Percentiles rank a stretch among this genome's conserved stretches.
Conservation (phyloP, 208 protist genomes). For the Tritrichomonas foetus region DNA sequence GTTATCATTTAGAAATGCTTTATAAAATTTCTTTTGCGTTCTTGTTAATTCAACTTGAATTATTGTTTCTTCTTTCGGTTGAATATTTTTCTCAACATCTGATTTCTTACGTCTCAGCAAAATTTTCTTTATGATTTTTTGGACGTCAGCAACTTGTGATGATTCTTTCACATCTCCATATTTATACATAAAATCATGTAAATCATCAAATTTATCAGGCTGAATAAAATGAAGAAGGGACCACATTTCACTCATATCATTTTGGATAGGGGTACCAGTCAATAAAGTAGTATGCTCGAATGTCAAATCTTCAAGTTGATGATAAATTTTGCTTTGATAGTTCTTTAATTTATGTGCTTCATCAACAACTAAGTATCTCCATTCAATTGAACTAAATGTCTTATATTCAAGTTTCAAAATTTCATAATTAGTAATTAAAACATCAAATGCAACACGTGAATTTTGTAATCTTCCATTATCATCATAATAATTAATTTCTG, state of each 20-base stretch:
- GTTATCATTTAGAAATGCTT: constrained; percentile 51
- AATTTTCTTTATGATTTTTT: constrained; percentile 57
- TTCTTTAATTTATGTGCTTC: constrained; percentile 94
- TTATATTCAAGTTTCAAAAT: constrained; percentile 42
- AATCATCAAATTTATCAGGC: constrained; percentile 62
- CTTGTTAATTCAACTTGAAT: constrained; percentile 62
- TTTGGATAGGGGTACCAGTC: constrained; percentile 66
- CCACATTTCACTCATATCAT: constrained; percentile 67
- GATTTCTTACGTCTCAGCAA: constrained; percentile 84
- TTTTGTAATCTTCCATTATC: neutral
- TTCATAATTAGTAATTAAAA: constrained; percentile 76
- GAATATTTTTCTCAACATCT: constrained; percentile 80
- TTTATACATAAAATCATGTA: constrained; percentile 56
- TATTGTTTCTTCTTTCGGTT: constrained; percentile 67
- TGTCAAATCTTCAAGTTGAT: constrained; percentile 42
- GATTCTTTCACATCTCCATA: constrained; percentile 45
- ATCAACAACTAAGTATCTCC: constrained; percentile 95
- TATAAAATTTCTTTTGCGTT: constrained; percentile 72
- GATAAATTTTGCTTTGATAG: constrained; percentile 53
- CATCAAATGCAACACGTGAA: constrained; percentile 61
- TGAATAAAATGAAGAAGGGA: constrained; percentile 65
- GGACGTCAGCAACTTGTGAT: constrained; percentile 50
- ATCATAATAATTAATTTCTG: neutral
- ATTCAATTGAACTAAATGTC: constrained; percentile 53
- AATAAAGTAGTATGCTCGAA: constrained; percentile 43